Evolutionary conservation across 768 basidiomycete species (phyloP).

Genomic region (Macrocybe gigantea): DNA sequence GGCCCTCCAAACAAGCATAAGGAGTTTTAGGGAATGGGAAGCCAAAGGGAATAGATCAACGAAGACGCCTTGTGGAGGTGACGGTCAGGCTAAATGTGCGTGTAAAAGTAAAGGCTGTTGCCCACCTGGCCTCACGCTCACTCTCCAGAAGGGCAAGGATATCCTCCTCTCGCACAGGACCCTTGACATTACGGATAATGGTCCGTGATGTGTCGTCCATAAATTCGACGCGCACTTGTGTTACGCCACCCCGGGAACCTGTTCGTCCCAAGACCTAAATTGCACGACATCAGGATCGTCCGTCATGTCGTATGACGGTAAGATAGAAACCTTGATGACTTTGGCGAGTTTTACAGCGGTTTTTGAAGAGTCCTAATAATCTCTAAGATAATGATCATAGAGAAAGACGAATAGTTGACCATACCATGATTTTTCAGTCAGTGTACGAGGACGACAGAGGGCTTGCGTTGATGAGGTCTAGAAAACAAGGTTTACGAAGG

Average conservation of each 20-base stretch:
- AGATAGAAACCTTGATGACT: conserved; percentile 77
- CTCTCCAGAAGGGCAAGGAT: conserved; percentile 95
- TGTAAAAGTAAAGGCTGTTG: not conserved
- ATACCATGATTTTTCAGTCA: conserved; percentile 16
- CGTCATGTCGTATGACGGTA: conserved; percentile 1
- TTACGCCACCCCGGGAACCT: conserved; percentile 98
- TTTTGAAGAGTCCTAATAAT: conserved; percentile 76
- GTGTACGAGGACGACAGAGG: conserved; percentile 10
- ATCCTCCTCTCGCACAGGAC: conserved; percentile 93
- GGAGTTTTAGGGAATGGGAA: not conserved
- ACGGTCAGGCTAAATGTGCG: conserved; percentile 11
- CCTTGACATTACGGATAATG: conserved; percentile 99
- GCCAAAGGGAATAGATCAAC: not conserved
- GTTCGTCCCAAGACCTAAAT: conserved; percentile 92
- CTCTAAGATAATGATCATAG: conserved; percentile 2
- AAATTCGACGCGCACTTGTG: conserved; percentile 99
- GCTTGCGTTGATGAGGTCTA: conserved; percentile 18
- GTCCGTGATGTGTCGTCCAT: conserved; percentile 94
- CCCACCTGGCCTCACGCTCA: conserved; percentile 98
- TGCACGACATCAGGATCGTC: conserved; percentile 6
- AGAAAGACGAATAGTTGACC: conserved; percentile 5
- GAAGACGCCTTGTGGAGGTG: conserved; percentile 27
- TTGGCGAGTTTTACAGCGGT: conserved; percentile 94
- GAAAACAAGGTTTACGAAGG: conserved; percentile 25
- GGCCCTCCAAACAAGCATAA: too few species aligned